Base-by-base conservation (phyloP, 192 early-diverging fungal genomes). In the Podila horticola region DNA sequence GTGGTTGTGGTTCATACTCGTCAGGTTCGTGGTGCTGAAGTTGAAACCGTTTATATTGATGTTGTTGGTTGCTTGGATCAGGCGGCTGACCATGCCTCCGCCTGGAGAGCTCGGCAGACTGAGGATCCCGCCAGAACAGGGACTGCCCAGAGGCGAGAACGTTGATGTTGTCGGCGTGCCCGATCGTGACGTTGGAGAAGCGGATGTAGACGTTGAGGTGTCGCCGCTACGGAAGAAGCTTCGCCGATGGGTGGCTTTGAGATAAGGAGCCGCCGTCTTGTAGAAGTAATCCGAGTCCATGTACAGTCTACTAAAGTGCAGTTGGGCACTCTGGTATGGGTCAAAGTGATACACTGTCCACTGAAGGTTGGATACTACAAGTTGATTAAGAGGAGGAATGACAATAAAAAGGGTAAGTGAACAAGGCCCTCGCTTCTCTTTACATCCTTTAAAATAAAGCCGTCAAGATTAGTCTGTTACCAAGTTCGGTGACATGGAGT, bases 321-420 rank as follows among this genome's bases (percentile, higher is more conserved):
- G 59, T 22, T 79, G 75, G 1, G 75, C 64, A 38, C 69, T 79
- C 45, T 79, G 59, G 30, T 79, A 79, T 33, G 75, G 75, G 49
- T 72, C 65, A 62, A 79, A 79, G 24, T 66, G 45, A 38, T 72
- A 67, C 0, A 36, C 41, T 3, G 69, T 71, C 75, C 68, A 77
- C 22, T 66, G 69, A 4, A 77, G 45, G 34, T 77, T 77, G 28
- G 75, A 68, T 1, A 71, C 75, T 76, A 33, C n/a, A n/a, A n/a
- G 12, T 31, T 62, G 20, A 19, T 20, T 19, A 3, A 50, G 11
- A 50, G 7, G 19, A 24, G 1, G 49, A 48, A 29, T n/a, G 33
- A 28, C 4, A 41, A 51, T 5, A 49, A 5, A 36, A 59, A 66
- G 22, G 30, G 33, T 31, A n/a, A 38, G 17, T 33, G 17, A n/a